Base-by-base conservation (phyloP, 805 yeast genomes). In the Nakazawaea peltata region DNA sequence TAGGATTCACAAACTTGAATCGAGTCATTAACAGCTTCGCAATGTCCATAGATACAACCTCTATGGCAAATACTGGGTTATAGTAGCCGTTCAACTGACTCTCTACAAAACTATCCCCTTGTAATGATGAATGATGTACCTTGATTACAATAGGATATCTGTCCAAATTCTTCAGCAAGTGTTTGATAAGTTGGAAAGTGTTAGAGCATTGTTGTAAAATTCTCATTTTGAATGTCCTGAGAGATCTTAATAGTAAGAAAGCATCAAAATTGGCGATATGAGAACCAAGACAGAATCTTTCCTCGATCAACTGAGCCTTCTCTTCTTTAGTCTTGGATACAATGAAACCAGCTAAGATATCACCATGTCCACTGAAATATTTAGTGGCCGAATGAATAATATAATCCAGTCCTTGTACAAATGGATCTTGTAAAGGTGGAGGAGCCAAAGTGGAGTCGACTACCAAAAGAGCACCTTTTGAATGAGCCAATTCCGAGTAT, bases 391-490 rank as follows among this genome's bases (percentile, higher is more conserved):
- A 67, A 45, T 71, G 74, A 49, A 72, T 61, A 4, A 71, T 65
- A 35, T 65, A 54, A 46, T 72, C 76, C 4, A 75, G 77, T 4
- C 74, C 75, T 43, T 58, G 61, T 18, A 56, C 49, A 45, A 71
- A 71, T 0, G 78, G 74, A 40, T 68, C 63, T 44, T 65, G 76
- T 30, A 71, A 54, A 9, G 76, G 76, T 7, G 75, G 75, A 7
- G 77, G 77, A 1, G 76, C 77, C 44, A 71, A 60, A 0, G 77
- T 72, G 9, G 77, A 64, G 50, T 72, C 78, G 2, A 72, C 72
- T 17, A 69, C 40, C 15, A 72, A 46, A 22, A 53, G 49, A 2
- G 74, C 70, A 4, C 67, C 65, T 35, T 53, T 55, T 2, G 48
- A 48, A 42, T 69, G 74, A 0, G 74, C 71, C 28, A 54, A 41